Evolutionary conservation across 2,329 filamentous ascomycete species (phyloP), one percentile per base, ranked within the genome.

Genomic region (Pseudogymnoascus sp.): DNA sequence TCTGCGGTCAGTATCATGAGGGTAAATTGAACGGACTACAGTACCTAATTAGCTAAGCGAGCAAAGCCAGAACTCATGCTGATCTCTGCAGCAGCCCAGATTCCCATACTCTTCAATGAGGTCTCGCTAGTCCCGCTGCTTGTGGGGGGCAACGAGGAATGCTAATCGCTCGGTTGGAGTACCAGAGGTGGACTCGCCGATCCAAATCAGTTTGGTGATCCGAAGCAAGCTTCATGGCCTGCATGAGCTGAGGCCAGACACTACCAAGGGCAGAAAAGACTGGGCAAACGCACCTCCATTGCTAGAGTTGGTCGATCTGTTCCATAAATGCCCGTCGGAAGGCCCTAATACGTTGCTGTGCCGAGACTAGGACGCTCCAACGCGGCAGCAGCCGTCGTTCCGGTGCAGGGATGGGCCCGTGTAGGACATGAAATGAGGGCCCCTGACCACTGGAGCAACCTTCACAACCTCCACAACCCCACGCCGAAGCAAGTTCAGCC

Each of bases 331-430:
- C 28, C 49, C 49, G 9, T 18, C 49, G 49, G 49, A 34, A 8
- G 16, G n/a, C 49, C 49, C 49, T 12, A 34, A 56, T 56, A 34
- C 49, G 49, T 56, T 56, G 25, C 12, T 18, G 31, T 56, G 49
- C 49, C 28, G 49, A 56, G 49, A 56, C 49, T 34, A 34, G 49
- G 25, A 18, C 8, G n/a, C 25, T 56, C 25, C n/a, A 56, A 18
- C n/a, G 28, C 49, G 49, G 49, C 49, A 34, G 49, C 49, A 56
- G 49, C 49, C 49, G 49, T 34, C 49, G 49, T 56, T 56, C 49
- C 28, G 49, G 49, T 56, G 49, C 49, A 56, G 49, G 49, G 49
- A 56, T 56, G n/a, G 25, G 49, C 49, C 49, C 28, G n/a, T 56
- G 49, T 21, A 56, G 28, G 28, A 56, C 49, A 34, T 56, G 49